These are phyloP conservation scores for Chaetomium fimeti DNA, from an alignment of 495 filamentous ascomycete genomes.

Conservation along the genomic window DNA sequence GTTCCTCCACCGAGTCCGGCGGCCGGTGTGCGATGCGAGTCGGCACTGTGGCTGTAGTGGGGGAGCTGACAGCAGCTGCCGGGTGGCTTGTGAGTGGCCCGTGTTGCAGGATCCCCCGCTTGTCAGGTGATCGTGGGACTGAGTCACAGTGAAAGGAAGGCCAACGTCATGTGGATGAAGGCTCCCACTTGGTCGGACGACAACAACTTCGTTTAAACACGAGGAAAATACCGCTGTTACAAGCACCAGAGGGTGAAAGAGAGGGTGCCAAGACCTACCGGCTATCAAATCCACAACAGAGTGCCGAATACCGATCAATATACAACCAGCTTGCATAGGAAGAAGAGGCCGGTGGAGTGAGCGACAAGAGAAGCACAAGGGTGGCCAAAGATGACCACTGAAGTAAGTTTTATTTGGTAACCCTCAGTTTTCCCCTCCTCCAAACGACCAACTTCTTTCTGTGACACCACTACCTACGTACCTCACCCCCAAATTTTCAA, in stretches of 20 bases:
- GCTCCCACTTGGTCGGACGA: slow-evolving; percentile 11
- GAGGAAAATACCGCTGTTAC: slow-evolving; percentile 3
- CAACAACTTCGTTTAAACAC: slow-evolving; percentile 17
- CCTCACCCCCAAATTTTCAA: slow-evolving; percentile 26
- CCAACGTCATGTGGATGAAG: slow-evolving; percentile 35
- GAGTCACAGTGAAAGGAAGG: slow-evolving; percentile 31
- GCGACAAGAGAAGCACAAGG: slow-evolving; percentile 14
- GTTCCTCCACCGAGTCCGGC: slow-evolving; percentile 4
- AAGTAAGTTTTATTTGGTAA: slow-evolving; percentile 34
- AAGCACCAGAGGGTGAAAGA: slow-evolving; percentile 3
- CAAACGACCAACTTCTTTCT: slow-evolving; percentile 3
- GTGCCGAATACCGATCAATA: neutral
- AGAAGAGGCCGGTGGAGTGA: slow-evolving; percentile 26
- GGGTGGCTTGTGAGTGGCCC: neutral
- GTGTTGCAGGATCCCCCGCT: slow-evolving; percentile 21
- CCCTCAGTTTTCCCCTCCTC: slow-evolving; percentile 11
- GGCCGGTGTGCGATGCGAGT: slow-evolving; percentile 7
- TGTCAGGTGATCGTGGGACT: slow-evolving; percentile 36
- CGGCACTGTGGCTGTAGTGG: slow-evolving; percentile 16
- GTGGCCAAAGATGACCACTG: slow-evolving; percentile 36
- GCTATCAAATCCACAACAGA: neutral
- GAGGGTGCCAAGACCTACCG: neutral
- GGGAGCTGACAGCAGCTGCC: slow-evolving; percentile 25
- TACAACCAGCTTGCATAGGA: neutral
- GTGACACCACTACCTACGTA: slow-evolving; percentile 20